These are phyloP conservation scores for Vanilla planifolia DNA, from an alignment of 106 monocot genomes.

Conservation along the genomic window DNA sequence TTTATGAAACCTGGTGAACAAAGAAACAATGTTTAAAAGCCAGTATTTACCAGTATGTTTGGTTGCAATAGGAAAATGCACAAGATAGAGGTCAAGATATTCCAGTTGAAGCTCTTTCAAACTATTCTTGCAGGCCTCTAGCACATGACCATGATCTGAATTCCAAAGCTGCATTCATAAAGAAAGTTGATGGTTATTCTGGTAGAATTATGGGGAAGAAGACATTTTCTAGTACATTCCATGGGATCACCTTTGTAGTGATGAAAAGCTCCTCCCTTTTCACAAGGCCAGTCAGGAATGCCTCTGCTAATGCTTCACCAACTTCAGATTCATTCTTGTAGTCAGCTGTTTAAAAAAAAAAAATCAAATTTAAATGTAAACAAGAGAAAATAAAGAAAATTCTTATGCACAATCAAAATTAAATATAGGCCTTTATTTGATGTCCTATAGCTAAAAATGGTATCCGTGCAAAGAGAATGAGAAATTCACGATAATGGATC, in stretches of 20 bases:
- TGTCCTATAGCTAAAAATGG: too few species aligned
- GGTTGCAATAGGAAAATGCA: constrained; percentile 89
- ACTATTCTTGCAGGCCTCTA: constrained; percentile 92
- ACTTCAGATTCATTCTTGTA: constrained; percentile 93
- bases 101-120: constrained; percentile 88
- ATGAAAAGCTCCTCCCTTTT: constrained; percentile 94
- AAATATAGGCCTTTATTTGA: too few species aligned
- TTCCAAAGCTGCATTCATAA: constrained; percentile 72
- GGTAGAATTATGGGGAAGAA: neutral
- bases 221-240: neutral
- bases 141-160: constrained; percentile 94
- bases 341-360: constrained; percentile 59
- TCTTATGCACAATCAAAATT: too few species aligned
- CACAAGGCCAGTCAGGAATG: constrained; percentile 69
- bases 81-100: constrained; percentile 93
- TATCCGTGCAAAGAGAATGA: too few species aligned
- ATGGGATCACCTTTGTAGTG: constrained; percentile 59
- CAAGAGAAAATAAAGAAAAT: neutral
- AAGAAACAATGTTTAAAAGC: too few species aligned
- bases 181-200: neutral
- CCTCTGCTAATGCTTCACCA: constrained; percentile 84
- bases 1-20: too few species aligned
- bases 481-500: too few species aligned
- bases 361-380: neutral
- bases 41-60: constrained; percentile 60